Base-by-base conservation (phyloP, 192 early-diverging fungal species). In the Coemansia furcata region DNA sequence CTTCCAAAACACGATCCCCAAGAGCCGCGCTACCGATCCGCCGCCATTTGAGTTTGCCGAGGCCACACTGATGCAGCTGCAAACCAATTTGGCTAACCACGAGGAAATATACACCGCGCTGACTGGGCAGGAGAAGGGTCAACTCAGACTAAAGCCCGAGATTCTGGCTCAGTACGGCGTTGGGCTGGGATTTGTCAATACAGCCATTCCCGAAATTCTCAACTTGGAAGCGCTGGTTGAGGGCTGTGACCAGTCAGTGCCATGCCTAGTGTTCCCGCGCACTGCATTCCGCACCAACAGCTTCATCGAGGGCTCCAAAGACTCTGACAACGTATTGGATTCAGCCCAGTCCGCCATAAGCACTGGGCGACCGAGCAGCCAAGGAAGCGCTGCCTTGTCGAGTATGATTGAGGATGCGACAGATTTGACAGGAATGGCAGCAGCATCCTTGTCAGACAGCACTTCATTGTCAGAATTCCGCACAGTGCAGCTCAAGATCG, bases 401-500 rank as follows among this genome's bases (percentile, higher is more conserved):
- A 73, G 68, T 44, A 70, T 73, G 39, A 44, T 73, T 30, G 60
- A 55, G 49, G 68, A 54, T 49, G 30, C 2, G 26, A 35, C 54
- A 33, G 54, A 55, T 17, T 17, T 32, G 2, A 15, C 54, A 14
- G 54, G 54, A 55, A 15, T 5, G 30, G n/a, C n/a, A n/a, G 11
- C 54, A 14, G 23, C 50, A 29, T 30, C 26, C 12, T 4, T 54
- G 12, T 11, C 50, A 5, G 50, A 54, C 50, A 32, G 26, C 11
- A 35, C 35, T 11, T n/a, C 55, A 9, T n/a, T 10, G 49, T 46
- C 63, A 36, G 59, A 26, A 47, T 82, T 67, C 58, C 59, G 69
- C 42, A 70, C 77, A 3, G 80, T 85, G 7, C 84, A 88, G 69
- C 63, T 89, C 30, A 87, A 86, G 68, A 74, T 85, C 15, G 77